Percentiles rank a stretch among this genome's conserved stretches.
Evolutionary conservation across 2,329 filamentous ascomycete species (phyloP).

Genomic region (Calycina herbarum): DNA sequence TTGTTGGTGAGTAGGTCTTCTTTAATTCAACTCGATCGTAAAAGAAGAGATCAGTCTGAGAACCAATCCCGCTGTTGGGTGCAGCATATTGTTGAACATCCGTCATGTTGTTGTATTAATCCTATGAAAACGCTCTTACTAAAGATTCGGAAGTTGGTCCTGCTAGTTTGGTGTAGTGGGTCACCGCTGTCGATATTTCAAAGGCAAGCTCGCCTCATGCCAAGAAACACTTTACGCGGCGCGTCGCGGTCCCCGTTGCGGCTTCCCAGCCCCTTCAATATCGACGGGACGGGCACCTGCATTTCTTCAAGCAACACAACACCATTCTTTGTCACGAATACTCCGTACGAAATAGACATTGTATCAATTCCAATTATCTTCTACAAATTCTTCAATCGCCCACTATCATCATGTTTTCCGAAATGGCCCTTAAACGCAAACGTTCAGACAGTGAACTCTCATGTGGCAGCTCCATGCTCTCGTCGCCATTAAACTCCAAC

Average conservation of each 20-base stretch:
- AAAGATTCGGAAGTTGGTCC: no score
- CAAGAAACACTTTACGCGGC: background rate
- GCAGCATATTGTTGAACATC: no score
- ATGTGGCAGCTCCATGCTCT: constrained; percentile 46
- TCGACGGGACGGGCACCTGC: background rate
- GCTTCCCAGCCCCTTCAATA: background rate
- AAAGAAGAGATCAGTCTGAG: no score
- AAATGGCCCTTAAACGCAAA: constrained; percentile 63
- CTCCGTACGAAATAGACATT: background rate
- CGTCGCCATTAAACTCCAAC: constrained; percentile 38
- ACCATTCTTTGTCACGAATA: background rate
- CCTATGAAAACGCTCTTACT: background rate
- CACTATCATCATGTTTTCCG: background rate
- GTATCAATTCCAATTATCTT: background rate
- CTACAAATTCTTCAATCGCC: background rate
- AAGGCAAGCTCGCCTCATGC: background rate
- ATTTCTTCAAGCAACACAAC: background rate
- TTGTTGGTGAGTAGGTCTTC: no score
- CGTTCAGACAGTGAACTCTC: constrained; percentile 60
- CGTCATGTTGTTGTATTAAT: background rate
- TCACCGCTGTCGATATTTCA: no score
- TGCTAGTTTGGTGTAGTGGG: no score
- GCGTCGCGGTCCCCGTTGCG: background rate
- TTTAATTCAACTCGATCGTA: no score
- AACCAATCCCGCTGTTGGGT: no score